Base-by-base conservation (phyloP, 139 green algal species). In the Auxenochlorella pyrenoidosa region DNA sequence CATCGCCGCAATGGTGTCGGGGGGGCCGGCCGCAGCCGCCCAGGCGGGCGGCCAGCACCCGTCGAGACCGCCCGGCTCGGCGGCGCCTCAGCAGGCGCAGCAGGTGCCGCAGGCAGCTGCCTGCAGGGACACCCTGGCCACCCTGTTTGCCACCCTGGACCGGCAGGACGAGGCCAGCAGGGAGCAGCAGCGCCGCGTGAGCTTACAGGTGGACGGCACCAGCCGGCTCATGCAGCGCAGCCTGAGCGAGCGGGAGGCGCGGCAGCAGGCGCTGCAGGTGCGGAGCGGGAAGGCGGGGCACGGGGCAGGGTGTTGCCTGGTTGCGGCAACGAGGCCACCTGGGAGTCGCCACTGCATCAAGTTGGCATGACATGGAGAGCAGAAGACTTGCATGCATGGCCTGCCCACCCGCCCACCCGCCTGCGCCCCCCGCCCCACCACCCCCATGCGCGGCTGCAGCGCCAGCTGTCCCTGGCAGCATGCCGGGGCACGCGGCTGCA, bases 71-170 rank as follows among this genome's bases (percentile, higher is more conserved):
- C 30, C 32, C 5, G 66, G 66, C n/a, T 18, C 40, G 2, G 24
- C 30, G 73, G 18, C 0, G 22, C 73, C 22, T 10, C 73, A 58
- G 22, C 24, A 24, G 28, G 38, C 5, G 40, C 73, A 79, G 40
- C 73, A 3, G 28, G 73, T 18, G 72, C 38, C n/a, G 72, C 72
- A 38, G 21, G 72, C 72, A 13, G 54, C 75, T 30, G 80, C 80
- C 40, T 77, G 60, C 60, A 41, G n/a, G 59, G 80, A 85, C 80
- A 76, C 63, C 8, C 63, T 85, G 21, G 32, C 63, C 28, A n/a
- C 60, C 8, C 40, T 85, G 63, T 85, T 85, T 60, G 43, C 36
- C 34, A 44, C 40, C 13, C 63, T 85, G 38, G 40, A 60, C 21
- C 36, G 47, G 12, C 58, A 43, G 28, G 80, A 76, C 66, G 63